phyloP scores from a whole-genome alignment of 2,329 filamentous ascomycete species.

The Phialemoniopsis sp. region DNA sequence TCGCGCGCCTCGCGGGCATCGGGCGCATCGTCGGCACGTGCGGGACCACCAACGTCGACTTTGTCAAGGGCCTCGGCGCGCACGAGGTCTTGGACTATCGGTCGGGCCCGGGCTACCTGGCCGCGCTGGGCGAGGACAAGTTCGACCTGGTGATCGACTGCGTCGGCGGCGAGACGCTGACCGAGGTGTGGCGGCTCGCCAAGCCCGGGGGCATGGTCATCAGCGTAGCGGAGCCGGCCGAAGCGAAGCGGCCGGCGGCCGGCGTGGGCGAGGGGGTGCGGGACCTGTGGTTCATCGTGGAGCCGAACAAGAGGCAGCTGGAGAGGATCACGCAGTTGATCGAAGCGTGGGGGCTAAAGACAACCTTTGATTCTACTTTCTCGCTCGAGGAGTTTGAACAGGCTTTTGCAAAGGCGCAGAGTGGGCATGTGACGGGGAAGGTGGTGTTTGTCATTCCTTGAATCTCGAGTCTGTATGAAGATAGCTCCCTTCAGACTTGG shows the following conservation, averaged over 20 bases:
- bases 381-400: slow-evolving; percentile 10
- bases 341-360: slow-evolving; percentile 4
- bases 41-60: slow-evolving; percentile 7
- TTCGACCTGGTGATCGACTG: slow-evolving; percentile 15
- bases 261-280: slow-evolving; percentile 9
- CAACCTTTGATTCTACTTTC: slow-evolving; percentile 10
- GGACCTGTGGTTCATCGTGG: slow-evolving; percentile 7
- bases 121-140: slow-evolving; percentile 4
- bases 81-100: slow-evolving; percentile 12
- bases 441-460: slow-evolving; percentile 7
- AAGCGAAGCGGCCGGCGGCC: slow-evolving; percentile 5
- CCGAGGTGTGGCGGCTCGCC: slow-evolving; percentile 9
- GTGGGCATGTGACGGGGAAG: slow-evolving; percentile 9
- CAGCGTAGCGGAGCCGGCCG: slow-evolving; percentile 9
- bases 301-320: slow-evolving; percentile 10
- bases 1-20: slow-evolving; percentile 14
- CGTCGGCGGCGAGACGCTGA: slow-evolving; percentile 10
- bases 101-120: slow-evolving; percentile 2
- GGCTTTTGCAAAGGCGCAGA: slow-evolving; percentile 7
- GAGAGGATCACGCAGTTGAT: slow-evolving; percentile 10
- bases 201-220: slow-evolving; percentile 11
- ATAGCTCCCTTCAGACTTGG: neutral
- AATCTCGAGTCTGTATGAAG: neutral
- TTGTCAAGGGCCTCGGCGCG: slow-evolving; percentile 11
- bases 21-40: slow-evolving; percentile 12